A percentile compares a stretch with the other conserved stretches of the same genome.
These are phyloP conservation scores for Kodamaea sp. DNA, from an alignment of 1,139 yeast genomes.

Conservation along the genomic window DNA sequence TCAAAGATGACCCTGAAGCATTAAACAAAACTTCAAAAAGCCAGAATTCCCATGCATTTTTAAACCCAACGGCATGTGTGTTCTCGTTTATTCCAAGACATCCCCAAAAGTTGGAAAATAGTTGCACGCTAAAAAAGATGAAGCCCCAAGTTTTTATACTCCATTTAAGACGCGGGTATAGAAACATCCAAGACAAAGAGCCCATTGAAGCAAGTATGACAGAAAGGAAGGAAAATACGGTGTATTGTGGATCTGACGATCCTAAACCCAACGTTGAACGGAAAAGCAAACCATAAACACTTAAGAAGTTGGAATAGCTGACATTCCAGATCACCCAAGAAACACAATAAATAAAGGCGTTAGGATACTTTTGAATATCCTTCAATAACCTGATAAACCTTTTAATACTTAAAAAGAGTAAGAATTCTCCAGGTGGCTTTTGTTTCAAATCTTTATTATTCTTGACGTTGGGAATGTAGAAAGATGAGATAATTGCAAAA, in stretches of 20 bases:
- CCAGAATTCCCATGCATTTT: conserved; percentile 46
- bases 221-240: conserved; percentile 40
- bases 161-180: conserved; percentile 25
- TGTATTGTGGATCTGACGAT: conserved; percentile 36
- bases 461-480: conserved; percentile 31
- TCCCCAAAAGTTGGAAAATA: conserved; percentile 42
- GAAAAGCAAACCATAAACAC: conserved; percentile 37
- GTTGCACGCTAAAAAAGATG: conserved; percentile 27
- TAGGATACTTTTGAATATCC: conserved; percentile 29
- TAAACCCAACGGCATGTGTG: conserved; percentile 32
- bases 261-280: conserved; percentile 43
- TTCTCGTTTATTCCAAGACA: conserved; percentile 32
- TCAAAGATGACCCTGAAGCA: conserved; percentile 33
- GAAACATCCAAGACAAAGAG: conserved; percentile 37
- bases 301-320: conserved; percentile 33
- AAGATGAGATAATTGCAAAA: conserved; percentile 26
- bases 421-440: conserved; percentile 23
- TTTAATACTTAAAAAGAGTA: conserved; percentile 25
- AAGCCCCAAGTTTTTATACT: conserved; percentile 36
- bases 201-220: conserved; percentile 35
- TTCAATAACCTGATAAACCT: conserved; percentile 24
- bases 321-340: conserved; percentile 48
- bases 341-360: conserved; percentile 37
- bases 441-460: conserved; percentile 18
- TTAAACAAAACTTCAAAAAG: conserved; percentile 37